Conservation (phyloP, 1,284 basidiomycete genomes). For the Cutaneotrichosporon arboriforme region DNA sequence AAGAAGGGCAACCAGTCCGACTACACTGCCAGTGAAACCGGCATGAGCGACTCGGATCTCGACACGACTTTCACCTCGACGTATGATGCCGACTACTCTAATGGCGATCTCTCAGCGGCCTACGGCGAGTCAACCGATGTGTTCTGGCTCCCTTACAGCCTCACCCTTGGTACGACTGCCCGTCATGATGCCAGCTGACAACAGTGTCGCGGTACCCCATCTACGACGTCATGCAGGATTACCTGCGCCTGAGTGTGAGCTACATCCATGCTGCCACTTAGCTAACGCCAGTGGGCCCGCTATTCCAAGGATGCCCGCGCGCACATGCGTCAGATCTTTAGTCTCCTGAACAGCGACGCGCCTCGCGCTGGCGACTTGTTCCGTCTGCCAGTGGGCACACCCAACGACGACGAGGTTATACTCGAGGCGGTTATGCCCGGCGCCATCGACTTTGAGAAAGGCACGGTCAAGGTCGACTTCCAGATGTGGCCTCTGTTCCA, state of each 20-base stretch:
- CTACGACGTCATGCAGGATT: slow-evolving; percentile 88
- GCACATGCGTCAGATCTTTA: slow-evolving; percentile 45
- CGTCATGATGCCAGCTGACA: neutral
- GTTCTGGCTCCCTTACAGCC: slow-evolving; percentile 86
- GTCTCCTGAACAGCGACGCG: slow-evolving; percentile 57
- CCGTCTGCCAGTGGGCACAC: slow-evolving; percentile 27
- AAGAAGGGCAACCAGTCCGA: slow-evolving; percentile 7
- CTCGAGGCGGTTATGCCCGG: slow-evolving; percentile 47
- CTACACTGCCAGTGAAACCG: slow-evolving; percentile 64
- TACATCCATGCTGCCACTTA: too few relatives aligned
- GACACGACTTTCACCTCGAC: slow-evolving; percentile 18
- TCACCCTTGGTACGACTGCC: slow-evolving; percentile 53
- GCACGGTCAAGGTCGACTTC: slow-evolving; percentile 54
- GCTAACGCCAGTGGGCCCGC: slow-evolving; percentile 66
- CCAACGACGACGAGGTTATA: slow-evolving; percentile 28
- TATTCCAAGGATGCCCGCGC: slow-evolving; percentile 72
- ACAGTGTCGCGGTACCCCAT: slow-evolving; percentile 83
- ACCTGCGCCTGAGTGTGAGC: slow-evolving; percentile 62
- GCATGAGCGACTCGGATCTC: slow-evolving; percentile 59
- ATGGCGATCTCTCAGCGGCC: slow-evolving; percentile 19
- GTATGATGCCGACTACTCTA: slow-evolving; percentile 12
- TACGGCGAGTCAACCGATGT: slow-evolving; percentile 61
- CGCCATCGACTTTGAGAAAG: slow-evolving; percentile 47
- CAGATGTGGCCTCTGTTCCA: slow-evolving; percentile 98
- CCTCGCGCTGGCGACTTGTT: slow-evolving; percentile 70